Evolutionary conservation across 2,329 filamentous ascomycete genomes (phyloP).

Genomic region (Whalleya microplaca): DNA sequence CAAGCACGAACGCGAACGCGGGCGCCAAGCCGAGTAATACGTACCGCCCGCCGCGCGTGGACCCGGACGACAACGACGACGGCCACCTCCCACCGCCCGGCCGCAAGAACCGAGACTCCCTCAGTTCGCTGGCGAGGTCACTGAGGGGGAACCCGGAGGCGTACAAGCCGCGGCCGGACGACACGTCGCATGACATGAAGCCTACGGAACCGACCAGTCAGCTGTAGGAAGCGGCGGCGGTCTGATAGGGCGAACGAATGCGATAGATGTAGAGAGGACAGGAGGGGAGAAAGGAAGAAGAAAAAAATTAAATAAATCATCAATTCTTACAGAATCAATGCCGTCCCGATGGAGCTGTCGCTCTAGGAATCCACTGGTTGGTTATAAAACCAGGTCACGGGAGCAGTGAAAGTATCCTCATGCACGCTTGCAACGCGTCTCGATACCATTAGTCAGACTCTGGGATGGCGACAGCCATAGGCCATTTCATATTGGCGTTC

Average conservation of each 20-base stretch:
- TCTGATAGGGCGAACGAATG: neutral
- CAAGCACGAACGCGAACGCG: constrained; percentile 5
- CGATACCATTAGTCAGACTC: no score
- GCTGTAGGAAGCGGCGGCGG: constrained; percentile 2
- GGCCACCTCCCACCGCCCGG: constrained; percentile 8
- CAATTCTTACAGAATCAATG: neutral
- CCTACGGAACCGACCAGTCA: constrained; percentile 23
- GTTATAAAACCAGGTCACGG: neutral
- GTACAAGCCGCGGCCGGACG: constrained; percentile 14
- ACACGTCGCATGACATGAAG: constrained; percentile 23
- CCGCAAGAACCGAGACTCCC: constrained; percentile 13
- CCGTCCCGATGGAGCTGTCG: neutral
- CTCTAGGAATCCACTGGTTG: neutral
- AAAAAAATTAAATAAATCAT: neutral
- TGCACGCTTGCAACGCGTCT: no score
- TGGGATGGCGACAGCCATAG: no score
- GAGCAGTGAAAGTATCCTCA: no score
- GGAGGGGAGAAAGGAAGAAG: neutral
- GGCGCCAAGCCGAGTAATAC: constrained; percentile 17
- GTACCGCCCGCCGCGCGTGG: constrained; percentile 18
- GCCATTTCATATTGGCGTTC: no score
- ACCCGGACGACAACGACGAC: constrained; percentile 1
- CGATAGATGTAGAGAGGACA: neutral
- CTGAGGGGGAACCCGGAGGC: constrained; percentile 18
- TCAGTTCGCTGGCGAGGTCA: constrained; percentile 19